Conservation (phyloP, 768 basidiomycete species). For the Phallus indusiatus region DNA sequence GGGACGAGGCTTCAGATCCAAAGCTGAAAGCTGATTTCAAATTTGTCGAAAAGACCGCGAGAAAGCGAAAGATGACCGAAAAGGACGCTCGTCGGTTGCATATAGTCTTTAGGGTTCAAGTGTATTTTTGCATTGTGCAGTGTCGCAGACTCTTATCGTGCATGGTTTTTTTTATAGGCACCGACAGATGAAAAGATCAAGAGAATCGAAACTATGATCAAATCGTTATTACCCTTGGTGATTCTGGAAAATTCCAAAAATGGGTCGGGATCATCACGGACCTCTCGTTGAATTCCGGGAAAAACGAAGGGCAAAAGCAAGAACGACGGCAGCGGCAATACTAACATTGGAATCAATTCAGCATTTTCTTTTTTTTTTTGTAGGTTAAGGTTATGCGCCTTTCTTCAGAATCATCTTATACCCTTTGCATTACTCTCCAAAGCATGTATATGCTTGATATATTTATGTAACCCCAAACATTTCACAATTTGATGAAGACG, state of each 20-base stretch:
- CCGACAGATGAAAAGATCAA: conserved; percentile 43
- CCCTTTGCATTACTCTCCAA: too few species aligned
- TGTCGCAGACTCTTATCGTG: background rate
- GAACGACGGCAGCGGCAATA: too few species aligned
- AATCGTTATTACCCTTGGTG: background rate
- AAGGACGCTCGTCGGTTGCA: conserved; percentile 38
- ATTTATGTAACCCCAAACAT: too few species aligned
- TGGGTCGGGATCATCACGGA: background rate
- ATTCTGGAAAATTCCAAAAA: background rate
- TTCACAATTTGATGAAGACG: too few species aligned
- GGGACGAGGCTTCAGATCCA: background rate
- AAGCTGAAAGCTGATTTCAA: conserved; percentile 12
- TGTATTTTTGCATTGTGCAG: background rate
- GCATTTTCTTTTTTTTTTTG: too few species aligned
- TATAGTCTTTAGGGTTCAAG: conserved; percentile 38
- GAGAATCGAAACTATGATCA: conserved; percentile 42
- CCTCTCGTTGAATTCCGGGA: too few species aligned
- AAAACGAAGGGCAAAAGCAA: too few species aligned
- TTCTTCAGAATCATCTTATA: too few species aligned
- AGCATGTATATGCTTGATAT: too few species aligned
- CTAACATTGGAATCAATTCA: too few species aligned
- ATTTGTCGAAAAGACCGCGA: conserved; percentile 41
- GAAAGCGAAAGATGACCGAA: conserved; percentile 27
- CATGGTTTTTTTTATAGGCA: conserved; percentile 34
- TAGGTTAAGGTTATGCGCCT: too few species aligned